These are phyloP conservation scores for Talinum fruticosum DNA, from an alignment of 148 eudicot genomes.

Conservation along the genomic window DNA sequence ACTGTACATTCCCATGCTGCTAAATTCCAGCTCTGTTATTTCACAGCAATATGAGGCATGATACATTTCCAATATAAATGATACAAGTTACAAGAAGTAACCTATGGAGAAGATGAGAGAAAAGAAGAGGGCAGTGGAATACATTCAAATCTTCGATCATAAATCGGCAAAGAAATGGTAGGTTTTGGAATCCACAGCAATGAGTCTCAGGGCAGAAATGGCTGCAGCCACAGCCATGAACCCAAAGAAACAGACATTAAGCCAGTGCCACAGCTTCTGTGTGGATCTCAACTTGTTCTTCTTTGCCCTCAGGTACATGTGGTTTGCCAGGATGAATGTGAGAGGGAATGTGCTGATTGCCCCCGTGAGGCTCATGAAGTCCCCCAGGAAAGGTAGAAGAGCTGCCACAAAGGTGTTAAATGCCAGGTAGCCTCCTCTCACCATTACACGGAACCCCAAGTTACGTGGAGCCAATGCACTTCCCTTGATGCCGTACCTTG, in stretches of 20 bases:
- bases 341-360: slow-evolving; percentile 92
- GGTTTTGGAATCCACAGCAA: slow-evolving; percentile 61
- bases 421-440: slow-evolving; percentile 80
- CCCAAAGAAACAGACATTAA: slow-evolving; percentile 66
- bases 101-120: not conserved
- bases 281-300: slow-evolving; percentile 36
- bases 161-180: slow-evolving; percentile 80
- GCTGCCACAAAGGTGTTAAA: slow-evolving; percentile 76
- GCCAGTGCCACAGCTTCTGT: slow-evolving; percentile 87
- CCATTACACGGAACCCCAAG: slow-evolving; percentile 49
- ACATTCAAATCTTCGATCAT: slow-evolving; percentile 16
- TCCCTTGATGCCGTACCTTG: slow-evolving; percentile 68
- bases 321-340: slow-evolving; percentile 88
- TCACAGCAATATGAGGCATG: not conserved
- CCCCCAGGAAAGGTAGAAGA: slow-evolving; percentile 83
- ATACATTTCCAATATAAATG: not conserved
- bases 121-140: not conserved
- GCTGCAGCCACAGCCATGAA: slow-evolving; percentile 61
- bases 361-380: slow-evolving; percentile 95
- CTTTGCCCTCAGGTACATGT: slow-evolving; percentile 84
- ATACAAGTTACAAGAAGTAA: not conserved
- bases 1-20: no score
- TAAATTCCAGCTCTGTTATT: not conserved
- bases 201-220: slow-evolving; percentile 75
- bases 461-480: slow-evolving; percentile 49